A percentile compares a stretch with the other conserved stretches of the same genome.
Conservation (phyloP, 306 rosid genomes). For the Medicago ruthenica region DNA sequence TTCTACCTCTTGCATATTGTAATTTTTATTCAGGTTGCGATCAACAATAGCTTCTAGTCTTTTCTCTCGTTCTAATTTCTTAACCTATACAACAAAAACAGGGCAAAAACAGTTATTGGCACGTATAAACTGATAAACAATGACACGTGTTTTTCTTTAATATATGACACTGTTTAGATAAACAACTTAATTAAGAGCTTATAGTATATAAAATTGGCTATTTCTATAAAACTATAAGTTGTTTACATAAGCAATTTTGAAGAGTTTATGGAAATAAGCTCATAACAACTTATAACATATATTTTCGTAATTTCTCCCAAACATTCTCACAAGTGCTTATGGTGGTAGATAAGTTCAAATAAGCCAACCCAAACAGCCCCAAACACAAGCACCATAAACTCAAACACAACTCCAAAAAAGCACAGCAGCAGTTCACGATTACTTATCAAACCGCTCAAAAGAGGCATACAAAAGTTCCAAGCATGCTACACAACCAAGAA, state of each 20-base stretch:
- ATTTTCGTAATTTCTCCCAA: background rate
- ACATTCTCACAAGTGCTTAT: background rate
- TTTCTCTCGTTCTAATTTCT: conserved; percentile 92
- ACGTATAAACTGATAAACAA: conserved; percentile 29
- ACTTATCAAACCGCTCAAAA: conserved; percentile 18
- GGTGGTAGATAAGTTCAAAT: background rate
- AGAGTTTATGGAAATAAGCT: background rate
- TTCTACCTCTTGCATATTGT: conserved; percentile 81
- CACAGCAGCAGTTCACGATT: background rate
- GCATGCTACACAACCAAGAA: conserved; percentile 37
- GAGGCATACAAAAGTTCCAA: conserved; percentile 30
- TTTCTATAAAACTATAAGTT: background rate
- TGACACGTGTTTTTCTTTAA: conserved; percentile 3
- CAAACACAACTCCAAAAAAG: conserved; percentile 1
- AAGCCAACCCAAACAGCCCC: background rate
- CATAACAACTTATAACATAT: background rate
- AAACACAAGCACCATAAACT: conserved; percentile 8
- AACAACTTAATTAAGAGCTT: background rate
- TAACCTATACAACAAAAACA: conserved; percentile 62
- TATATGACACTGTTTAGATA: background rate
- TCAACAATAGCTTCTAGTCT: conserved; percentile 83
- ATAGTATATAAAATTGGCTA: background rate
- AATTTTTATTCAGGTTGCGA: conserved; percentile 64
- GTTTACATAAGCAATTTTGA: background rate
- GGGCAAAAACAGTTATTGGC: conserved; percentile 11